Base-by-base conservation (phyloP, 2,329 filamentous ascomycete species). In the Ophiostoma sp. region DNA sequence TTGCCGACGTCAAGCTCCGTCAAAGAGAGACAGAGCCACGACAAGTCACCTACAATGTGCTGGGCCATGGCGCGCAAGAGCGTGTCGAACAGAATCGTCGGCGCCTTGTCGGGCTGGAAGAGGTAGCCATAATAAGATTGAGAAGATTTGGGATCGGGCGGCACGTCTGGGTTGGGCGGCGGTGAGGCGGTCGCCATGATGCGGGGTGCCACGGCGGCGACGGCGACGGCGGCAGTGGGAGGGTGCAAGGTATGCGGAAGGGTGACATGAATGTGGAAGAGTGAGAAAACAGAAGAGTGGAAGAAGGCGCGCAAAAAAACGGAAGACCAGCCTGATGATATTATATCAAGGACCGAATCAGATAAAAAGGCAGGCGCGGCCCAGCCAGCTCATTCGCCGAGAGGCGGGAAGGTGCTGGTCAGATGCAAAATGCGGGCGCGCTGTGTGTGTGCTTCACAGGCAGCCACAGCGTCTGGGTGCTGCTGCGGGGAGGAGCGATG, bases 51-150 rank as follows among this genome's bases (percentile, higher is more conserved):
- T 86, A 95, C 92, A 80, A 94, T 92, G 78, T 93, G 83, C 73
- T 87, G 85, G 61, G 89, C 91, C 77, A 95, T 89, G 42, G 91
- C 90, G 77, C 89, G 83, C 76, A 94, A 85, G 42, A 95, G 84
- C 72, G 90, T 89, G 80, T 92, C 87, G 36, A 95, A 86, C 61
- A 91, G 80, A 70, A 87, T 87, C 3, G 91, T 91, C 5, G 92
- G 89, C 66, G 87, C 88, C 81, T 93, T 93, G 80, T 92, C 86
- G 48, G 84, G 82, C 76, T 90, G 87, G 78, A 92, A 93, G 78
- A 95, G 85, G 80, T 91, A 90, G 68, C 88, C 88, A 82, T 93
- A 93, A 77, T 84, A 87, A 69, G 78, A 74, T 68, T 93, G 93
- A 77, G 84, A 87, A 69, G 78, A 74, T 68, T 81, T 82, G 48